Base-by-base conservation (phyloP, 805 yeast genomes). In the baker's yeast (Saccharomyces cerevisiae) region DNA sequence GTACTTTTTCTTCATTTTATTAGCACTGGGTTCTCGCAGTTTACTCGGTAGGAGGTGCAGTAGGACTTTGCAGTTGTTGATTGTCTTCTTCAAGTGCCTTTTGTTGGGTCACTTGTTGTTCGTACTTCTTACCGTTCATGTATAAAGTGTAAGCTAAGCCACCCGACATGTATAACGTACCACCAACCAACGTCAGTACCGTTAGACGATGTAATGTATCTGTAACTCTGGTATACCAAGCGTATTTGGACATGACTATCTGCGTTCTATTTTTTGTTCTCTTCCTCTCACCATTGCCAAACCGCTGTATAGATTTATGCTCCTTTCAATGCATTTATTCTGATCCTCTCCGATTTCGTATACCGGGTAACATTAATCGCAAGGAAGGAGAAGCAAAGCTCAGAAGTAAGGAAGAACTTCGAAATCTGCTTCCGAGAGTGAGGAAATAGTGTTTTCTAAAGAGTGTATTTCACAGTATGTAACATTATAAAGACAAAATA, bases 141-240 rank as follows among this genome's bases (percentile, higher is more conserved):
- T 79, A 80, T 53, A 81, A 66, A 13, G 80, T 79, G 68, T 76
- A 78, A 24, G 74, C 74, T 49, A 81, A 73, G 54, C 82, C 83
- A 30, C 77, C 79, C 10, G 75, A 61, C 76, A 81, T 76, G 67
- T 78, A 80, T 51, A 73, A 53, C 0, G 79, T 69, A 48, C 78
- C 78, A 50, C 91, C 91, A 22, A 83, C 79, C 30, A 86, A 73
- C 2, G 85, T 78, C 24, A 85, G 66, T 48, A 86, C 90, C 0
- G 89, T 83, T 55, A 85, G 68, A 72, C 92, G 84, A 70, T 86
- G 92, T 28, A 78, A 79, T 46, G 85, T 78, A 68, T 86, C 92
- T 2, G 88, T 80, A 2, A 79, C 82, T 68, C 81, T 83, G 1
- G 85, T 82, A 68, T 85, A 85, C 92, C 92, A 86, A 49, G 91